Evolutionary conservation across 2,329 filamentous ascomycete genomes (phyloP), one percentile per base, ranked within the genome.

Genomic region (Dryadomyces sulphureus): DNA sequence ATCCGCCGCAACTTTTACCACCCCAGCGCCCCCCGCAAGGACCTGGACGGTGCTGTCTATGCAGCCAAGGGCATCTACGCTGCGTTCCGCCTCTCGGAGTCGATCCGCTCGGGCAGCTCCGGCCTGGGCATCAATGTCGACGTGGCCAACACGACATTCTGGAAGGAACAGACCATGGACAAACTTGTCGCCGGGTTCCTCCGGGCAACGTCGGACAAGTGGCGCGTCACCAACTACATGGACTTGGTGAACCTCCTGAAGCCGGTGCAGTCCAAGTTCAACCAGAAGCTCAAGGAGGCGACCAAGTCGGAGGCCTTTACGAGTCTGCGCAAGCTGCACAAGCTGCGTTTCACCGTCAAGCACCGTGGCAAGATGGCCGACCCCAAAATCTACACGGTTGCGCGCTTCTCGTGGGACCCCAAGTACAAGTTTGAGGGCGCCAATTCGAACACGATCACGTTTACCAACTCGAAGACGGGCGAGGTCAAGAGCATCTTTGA

Each of bases 141-240:
- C 56, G 83, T 94, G 25, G 82, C 89, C 47, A 94, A 96, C 58
- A 84, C 86, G 0, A 84, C 84, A 12, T 98, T 98, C 65, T 96
- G 85, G 82, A 71, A 62, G 0, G 61, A 57, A 2, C 61, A 65
- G 40, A 57, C 56, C 1, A 44, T 75, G 5, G 62, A 65, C 17
- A 54, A 62, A 3, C 47, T 73, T 2, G 58, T 58, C 0, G 50
- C 54, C n/a, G 59, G 58, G 34, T 53, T 52, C 1, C 43, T 64
- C 3, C 44, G 48, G 30, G 47, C 45, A 11, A 44, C 50, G 7
- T 49, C 54, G 25, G 57, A 58, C 40, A 52, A 56, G 25, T 56
- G 50, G 48, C 46, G 48, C 3, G 45, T 47, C 11, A 54, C 51
- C 54, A 56, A n/a, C 20, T 32, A 49, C 20, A 9, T n/a, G 2